Evolutionary conservation across 345 rosid genomes (phyloP).

Genomic region (Psidium friedrichsthalianum): DNA sequence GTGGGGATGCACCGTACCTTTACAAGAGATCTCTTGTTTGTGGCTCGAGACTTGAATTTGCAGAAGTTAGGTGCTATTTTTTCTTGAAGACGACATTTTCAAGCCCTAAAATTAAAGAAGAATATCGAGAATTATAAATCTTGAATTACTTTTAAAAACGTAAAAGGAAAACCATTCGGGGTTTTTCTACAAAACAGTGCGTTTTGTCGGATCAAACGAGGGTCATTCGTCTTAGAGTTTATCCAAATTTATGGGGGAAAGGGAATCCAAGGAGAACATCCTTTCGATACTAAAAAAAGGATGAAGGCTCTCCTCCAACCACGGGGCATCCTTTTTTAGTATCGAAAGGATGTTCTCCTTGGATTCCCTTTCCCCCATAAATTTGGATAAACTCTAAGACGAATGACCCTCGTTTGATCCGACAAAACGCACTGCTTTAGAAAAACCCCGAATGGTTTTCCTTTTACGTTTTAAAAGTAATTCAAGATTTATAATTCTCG

Average conservation of each 20-base stretch:
- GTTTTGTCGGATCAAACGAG: background rate
- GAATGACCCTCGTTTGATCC: background rate
- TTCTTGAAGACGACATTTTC: background rate
- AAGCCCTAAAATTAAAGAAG: background rate
- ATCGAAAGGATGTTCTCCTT: background rate
- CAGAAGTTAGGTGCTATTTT: background rate
- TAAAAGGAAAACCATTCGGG: background rate
- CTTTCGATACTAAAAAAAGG: background rate
- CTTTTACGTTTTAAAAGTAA: background rate
- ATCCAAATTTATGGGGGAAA: background rate
- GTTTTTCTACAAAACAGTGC: background rate
- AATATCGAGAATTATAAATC: no score
- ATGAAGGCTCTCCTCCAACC: no score
- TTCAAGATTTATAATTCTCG: background rate
- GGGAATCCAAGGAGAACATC: background rate
- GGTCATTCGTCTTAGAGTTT: background rate
- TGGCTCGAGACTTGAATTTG: background rate
- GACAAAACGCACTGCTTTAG: background rate
- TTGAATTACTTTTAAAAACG: background rate
- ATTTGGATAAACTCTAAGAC: background rate
- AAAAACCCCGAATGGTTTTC: background rate
- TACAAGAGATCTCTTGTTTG: background rate
- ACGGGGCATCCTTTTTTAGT: no score
- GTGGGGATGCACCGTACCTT: background rate
- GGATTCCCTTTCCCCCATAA: background rate